Conservation (phyloP, 106 monocot species). For the Acorus calamus region DNA sequence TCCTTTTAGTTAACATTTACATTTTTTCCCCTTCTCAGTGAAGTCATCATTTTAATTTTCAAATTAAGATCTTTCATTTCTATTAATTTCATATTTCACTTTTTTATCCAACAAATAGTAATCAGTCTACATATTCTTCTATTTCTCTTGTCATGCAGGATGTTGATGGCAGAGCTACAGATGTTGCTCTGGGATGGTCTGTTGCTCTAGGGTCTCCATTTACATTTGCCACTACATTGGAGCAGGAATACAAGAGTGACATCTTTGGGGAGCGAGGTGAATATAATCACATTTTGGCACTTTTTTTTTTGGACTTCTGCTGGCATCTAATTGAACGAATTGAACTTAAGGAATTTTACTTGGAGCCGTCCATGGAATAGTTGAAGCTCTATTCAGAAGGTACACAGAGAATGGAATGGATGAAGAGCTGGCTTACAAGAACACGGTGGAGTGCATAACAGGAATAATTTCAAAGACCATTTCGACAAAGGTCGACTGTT, state of each 20-base stretch:
- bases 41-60: too few relatives aligned
- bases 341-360: slow-evolving; percentile 56
- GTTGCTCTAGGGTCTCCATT: slow-evolving; percentile 88
- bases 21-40: background rate
- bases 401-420: slow-evolving; percentile 73
- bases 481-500: slow-evolving; percentile 55
- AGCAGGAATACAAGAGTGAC: slow-evolving; percentile 95
- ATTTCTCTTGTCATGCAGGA: slow-evolving; percentile 23
- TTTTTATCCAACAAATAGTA: slow-evolving; percentile 1
- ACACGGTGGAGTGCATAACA: slow-evolving; percentile 76
- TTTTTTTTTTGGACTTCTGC: background rate
- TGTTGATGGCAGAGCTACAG: slow-evolving; percentile 80
- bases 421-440: slow-evolving; percentile 75
- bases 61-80: background rate
- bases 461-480: slow-evolving; percentile 75
- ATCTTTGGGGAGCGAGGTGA: slow-evolving; percentile 93
- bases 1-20: background rate
- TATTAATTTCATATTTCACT: background rate
- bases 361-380: slow-evolving; percentile 82
- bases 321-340: background rate
- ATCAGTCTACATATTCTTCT: too few relatives aligned
- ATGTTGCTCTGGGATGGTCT: slow-evolving; percentile 90
- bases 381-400: slow-evolving; percentile 70
- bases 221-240: slow-evolving; percentile 89
- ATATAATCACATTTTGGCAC: background rate